Conservation (phyloP, 2,329 filamentous ascomycete species). For the Fusarium sterilihyphosum region DNA sequence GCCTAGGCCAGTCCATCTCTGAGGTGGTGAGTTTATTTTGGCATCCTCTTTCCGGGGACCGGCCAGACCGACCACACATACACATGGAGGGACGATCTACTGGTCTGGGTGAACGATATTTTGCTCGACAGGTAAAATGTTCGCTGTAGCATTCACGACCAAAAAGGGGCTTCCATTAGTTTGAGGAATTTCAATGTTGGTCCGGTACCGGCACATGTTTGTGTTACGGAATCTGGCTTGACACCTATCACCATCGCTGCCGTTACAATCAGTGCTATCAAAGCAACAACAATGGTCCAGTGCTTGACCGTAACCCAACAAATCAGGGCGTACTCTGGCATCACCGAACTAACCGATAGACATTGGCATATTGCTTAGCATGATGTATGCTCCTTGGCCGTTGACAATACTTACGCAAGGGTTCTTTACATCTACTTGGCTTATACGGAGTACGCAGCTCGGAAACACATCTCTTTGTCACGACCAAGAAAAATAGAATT, state of each 20-base stretch:
- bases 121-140: background rate
- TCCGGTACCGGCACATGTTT: background rate
- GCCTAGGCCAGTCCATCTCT: background rate
- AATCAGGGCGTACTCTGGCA: background rate
- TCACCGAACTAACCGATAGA: slow-evolving; percentile 7
- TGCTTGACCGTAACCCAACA: background rate
- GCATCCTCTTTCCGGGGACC: background rate
- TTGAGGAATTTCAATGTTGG: background rate
- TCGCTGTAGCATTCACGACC: background rate
- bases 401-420: background rate
- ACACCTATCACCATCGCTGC: background rate
- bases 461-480: background rate
- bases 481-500: background rate
- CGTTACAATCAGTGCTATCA: background rate
- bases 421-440: background rate
- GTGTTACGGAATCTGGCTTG: slow-evolving; percentile 17
- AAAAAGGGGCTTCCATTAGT: background rate
- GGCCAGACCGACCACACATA: background rate
- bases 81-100: slow-evolving; percentile 1
- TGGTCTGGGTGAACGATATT: slow-evolving; percentile 8
- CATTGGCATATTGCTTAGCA: background rate
- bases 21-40: background rate
- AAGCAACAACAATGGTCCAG: background rate
- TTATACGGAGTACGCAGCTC: background rate
- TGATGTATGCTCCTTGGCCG: background rate